Evolutionary conservation across 1,284 basidiomycete genomes (phyloP).

Genomic region (Cryptococcus sp.): DNA sequence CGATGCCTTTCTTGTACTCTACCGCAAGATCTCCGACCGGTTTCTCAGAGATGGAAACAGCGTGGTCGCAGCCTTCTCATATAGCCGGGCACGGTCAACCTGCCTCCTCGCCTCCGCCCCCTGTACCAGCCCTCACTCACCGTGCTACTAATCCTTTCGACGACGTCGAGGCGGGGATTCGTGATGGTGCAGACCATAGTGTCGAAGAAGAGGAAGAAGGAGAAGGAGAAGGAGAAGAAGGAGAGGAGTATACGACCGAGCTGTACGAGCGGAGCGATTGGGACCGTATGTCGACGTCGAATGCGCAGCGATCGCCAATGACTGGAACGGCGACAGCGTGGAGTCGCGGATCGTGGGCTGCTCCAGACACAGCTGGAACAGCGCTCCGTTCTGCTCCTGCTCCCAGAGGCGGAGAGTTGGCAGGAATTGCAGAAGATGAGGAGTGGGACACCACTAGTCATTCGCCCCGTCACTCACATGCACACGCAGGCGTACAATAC

Average conservation of each 20-base stretch:
- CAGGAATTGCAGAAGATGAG: constrained; percentile 11
- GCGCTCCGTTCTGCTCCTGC: background rate
- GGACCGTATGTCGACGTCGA: constrained; percentile 3
- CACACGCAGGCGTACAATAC: constrained; percentile 5
- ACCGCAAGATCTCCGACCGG: constrained; percentile 30
- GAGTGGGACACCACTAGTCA: constrained; percentile 7
- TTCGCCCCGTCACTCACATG: background rate
- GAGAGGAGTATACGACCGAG: constrained; percentile 9
- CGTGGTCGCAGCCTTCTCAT: constrained; percentile 9
- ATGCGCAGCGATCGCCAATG: background rate
- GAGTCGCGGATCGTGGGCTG: constrained; percentile 17
- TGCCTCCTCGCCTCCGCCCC: constrained; percentile 6
- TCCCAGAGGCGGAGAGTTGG: background rate
- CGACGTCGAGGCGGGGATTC: background rate
- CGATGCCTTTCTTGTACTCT: constrained; percentile 34
- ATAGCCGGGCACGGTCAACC: constrained; percentile 2
- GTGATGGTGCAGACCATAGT: no score
- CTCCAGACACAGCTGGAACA: constrained; percentile 6
- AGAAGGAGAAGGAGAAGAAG: constrained; percentile 1
- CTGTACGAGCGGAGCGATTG: constrained; percentile 34
- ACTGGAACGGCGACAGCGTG: constrained; percentile 13
- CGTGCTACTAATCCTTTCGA: background rate
- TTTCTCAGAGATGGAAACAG: constrained; percentile 17
- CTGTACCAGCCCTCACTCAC: background rate
- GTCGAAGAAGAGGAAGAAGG: background rate